Percentiles rank a stretch among this genome's conserved stretches.
phyloP scores from a whole-genome alignment of 2,329 filamentous ascomycete genomes.

The Fusarium torulosum region DNA sequence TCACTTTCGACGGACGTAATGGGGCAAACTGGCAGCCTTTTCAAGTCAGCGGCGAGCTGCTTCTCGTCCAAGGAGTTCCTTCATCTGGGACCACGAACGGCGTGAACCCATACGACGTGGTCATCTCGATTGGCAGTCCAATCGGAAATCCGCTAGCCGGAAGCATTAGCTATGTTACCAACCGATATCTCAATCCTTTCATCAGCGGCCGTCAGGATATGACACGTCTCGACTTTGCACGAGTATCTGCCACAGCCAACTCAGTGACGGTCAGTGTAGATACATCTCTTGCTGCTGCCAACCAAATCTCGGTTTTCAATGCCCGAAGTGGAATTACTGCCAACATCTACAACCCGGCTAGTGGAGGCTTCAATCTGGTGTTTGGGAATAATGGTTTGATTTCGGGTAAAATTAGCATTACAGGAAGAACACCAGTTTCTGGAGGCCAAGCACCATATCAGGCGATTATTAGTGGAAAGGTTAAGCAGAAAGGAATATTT shows the following conservation, averaged over 20 bases:
- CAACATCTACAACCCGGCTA: constrained; percentile 8
- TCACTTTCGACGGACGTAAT: constrained; percentile 11
- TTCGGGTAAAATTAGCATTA: constrained; percentile 8
- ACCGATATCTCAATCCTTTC: constrained; percentile 21
- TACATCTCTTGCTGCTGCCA: constrained; percentile 1
- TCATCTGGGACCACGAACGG: constrained; percentile 12
- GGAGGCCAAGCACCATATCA: constrained; percentile 8
- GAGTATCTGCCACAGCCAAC: constrained; percentile 8
- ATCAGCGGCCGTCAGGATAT: constrained; percentile 6
- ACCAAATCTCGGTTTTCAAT: constrained; percentile 14
- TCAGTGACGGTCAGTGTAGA: constrained; percentile 11
- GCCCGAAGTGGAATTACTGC: constrained; percentile 2
- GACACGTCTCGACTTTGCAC: constrained; percentile 9
- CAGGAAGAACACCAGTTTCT: background rate
- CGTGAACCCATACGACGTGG: constrained; percentile 18
- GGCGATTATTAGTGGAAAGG: constrained; percentile 7
- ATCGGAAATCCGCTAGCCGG: constrained; percentile 12
- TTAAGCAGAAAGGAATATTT: constrained; percentile 13
- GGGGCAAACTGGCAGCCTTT: constrained; percentile 12
- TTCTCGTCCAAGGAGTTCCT: constrained; percentile 9
- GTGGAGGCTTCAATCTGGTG: constrained; percentile 8
- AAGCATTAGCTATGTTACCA: constrained; percentile 22
- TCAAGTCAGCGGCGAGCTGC: constrained; percentile 4
- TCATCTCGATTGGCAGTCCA: constrained; percentile 17
- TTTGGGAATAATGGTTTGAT: constrained; percentile 17